Percentiles rank a stretch among this genome's conserved stretches.
Evolutionary conservation across 192 early-diverging fungal species (phyloP).

Genomic region (Entomortierella beljakovae): DNA sequence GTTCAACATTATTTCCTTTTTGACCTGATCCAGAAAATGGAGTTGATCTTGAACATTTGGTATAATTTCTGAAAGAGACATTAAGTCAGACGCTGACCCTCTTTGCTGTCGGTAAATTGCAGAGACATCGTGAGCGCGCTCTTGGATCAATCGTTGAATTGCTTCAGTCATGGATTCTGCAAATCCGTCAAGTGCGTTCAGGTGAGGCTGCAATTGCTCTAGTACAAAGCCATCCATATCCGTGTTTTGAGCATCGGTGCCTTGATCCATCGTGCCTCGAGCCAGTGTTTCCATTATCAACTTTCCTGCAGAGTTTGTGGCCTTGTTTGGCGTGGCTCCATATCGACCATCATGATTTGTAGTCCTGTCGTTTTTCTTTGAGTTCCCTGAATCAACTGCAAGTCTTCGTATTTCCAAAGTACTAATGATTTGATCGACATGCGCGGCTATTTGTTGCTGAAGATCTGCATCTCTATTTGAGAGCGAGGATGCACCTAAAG

Average conservation of each 20-base stretch:
- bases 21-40: not conserved
- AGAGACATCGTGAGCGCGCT: constrained; percentile 7
- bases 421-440: constrained; percentile 37
- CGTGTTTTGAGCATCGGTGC: not conserved
- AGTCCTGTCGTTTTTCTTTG: not conserved
- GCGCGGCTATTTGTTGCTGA: constrained; percentile 20
- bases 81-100: not conserved
- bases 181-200: constrained; percentile 19
- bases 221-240: constrained; percentile 26
- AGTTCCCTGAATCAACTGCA: not conserved
- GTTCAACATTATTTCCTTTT: not conserved
- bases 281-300: constrained; percentile 2
- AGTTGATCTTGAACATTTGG: not conserved
- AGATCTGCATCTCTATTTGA: constrained; percentile 10
- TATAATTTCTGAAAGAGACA: constrained; percentile 10
- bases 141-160: constrained; percentile 24
- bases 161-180: constrained; percentile 4
- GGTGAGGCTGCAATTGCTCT: constrained; percentile 23
- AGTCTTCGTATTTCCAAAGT: constrained; percentile 29
- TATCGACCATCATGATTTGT: not conserved
- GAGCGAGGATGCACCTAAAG: constrained; percentile 9
- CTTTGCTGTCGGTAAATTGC: not conserved
- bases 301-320: not conserved
- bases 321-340: not conserved
- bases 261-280: too few species aligned